These are phyloP conservation scores for Aspergillus bombycis DNA, from an alignment of 2,329 filamentous ascomycete genomes.

Conservation along the genomic window DNA sequence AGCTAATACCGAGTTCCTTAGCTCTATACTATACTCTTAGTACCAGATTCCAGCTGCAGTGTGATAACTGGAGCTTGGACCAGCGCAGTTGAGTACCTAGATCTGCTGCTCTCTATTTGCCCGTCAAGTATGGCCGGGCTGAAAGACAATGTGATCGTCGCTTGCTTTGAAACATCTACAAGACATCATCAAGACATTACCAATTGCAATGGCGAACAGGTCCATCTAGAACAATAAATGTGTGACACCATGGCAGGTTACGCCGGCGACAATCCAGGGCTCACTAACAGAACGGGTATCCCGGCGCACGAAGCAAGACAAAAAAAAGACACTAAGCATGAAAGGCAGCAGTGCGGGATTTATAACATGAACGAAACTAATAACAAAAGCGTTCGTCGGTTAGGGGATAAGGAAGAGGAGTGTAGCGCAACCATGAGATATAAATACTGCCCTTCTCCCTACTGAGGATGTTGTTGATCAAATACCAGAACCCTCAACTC, in stretches of 20 bases:
- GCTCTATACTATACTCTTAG: neutral
- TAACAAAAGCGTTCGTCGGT: neutral
- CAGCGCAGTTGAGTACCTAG: neutral
- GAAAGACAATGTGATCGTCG: neutral
- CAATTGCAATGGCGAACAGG: neutral
- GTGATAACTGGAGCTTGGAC: neutral
- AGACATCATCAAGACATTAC: too few relatives aligned
- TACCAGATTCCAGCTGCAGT: neutral
- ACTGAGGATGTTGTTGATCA: neutral
- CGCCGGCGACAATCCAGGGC: neutral
- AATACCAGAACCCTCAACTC: neutral
- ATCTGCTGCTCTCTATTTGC: neutral
- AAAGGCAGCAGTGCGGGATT: too few relatives aligned
- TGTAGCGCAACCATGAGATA: neutral
- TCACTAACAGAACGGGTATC: neutral
- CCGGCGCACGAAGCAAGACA: neutral
- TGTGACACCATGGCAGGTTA: neutral
- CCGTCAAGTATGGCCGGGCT: neutral
- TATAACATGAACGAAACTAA: neutral
- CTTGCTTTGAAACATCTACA: neutral
- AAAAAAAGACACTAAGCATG: neutral
- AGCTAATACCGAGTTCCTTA: neutral
- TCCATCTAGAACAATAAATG: neutral
- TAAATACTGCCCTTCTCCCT: neutral
- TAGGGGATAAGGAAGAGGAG: neutral